phyloP scores from a whole-genome alignment of 2,329 filamentous ascomycete genomes.

The Monosporascus cannonballus region DNA sequence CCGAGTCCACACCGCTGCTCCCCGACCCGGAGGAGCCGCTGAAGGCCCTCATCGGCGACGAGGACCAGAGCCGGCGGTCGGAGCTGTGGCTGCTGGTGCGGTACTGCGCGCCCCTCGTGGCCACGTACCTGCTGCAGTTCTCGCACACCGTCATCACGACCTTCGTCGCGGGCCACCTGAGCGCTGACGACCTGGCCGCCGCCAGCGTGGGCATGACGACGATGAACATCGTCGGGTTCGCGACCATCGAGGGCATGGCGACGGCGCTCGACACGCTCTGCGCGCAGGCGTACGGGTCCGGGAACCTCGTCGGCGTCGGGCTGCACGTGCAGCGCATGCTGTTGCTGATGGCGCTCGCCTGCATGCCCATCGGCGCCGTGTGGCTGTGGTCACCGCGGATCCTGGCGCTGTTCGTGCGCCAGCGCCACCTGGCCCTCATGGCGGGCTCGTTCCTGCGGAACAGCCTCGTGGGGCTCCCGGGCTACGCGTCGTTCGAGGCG shows the following conservation, averaged over 20 bases:
- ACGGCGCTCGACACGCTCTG: conserved; percentile 46
- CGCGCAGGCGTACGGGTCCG: conserved; percentile 45
- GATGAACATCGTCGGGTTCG: conserved; percentile 46
- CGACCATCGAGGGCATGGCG: conserved; percentile 45
- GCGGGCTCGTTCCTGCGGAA: conserved; percentile 44
- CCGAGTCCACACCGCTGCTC: too few species aligned
- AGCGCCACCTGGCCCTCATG: conserved; percentile 39
- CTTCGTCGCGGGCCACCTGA: conserved; percentile 45
- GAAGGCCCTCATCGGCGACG: not conserved
- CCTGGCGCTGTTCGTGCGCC: conserved; percentile 38
- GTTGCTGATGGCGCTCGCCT: conserved; percentile 39
- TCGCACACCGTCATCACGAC: conserved; percentile 45
- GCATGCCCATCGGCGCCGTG: conserved; percentile 40
- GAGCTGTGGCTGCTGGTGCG: conserved; percentile 23
- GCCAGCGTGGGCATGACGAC: conserved; percentile 47
- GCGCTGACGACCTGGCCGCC: conserved; percentile 45
- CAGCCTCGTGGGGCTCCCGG: conserved; percentile 43
- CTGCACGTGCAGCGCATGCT: conserved; percentile 48
- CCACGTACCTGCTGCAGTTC: conserved; percentile 50
- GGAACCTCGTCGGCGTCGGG: conserved; percentile 40
- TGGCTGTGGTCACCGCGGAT: conserved; percentile 44
- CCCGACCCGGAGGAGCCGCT: too few species aligned
- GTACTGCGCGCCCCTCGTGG: conserved; percentile 42
- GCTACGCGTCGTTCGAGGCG: conserved; percentile 48
- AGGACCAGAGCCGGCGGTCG: conserved; percentile 8